Evolutionary conservation across 768 basidiomycete species (phyloP).

Genomic region (Leccinum rimulosum): DNA sequence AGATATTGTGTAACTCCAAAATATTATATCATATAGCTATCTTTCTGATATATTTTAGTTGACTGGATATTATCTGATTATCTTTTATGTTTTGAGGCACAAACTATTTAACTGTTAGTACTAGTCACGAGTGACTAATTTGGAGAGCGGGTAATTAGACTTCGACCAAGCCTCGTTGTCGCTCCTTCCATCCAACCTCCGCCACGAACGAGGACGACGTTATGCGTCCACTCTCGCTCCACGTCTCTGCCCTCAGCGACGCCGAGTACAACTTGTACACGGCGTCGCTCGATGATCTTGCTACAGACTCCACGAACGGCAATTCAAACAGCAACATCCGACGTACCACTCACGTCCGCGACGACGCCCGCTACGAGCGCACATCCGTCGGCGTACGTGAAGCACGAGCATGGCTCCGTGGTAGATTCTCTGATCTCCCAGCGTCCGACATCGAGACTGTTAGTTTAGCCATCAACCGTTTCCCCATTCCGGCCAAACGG

Average conservation of each 20-base stretch:
- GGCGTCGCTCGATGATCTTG: slow-evolving; percentile 52
- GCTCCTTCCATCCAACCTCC: not conserved
- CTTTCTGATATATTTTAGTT: no score
- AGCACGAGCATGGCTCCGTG: slow-evolving; percentile 71
- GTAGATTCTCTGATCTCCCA: slow-evolving; percentile 58
- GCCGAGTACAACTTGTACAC: slow-evolving; percentile 71
- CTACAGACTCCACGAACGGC: slow-evolving; percentile 34
- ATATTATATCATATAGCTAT: no score
- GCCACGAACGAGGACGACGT: slow-evolving; percentile 5
- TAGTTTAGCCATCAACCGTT: slow-evolving; percentile 21
- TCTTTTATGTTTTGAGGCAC: no score
- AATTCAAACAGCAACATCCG: not conserved
- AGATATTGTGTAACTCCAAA: no score
- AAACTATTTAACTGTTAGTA: no score
- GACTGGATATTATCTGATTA: no score
- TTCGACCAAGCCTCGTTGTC: not conserved
- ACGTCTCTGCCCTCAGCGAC: slow-evolving; percentile 75
- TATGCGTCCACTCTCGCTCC: slow-evolving; percentile 67
- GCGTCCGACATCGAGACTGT: slow-evolving; percentile 59
- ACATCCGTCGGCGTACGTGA: slow-evolving; percentile 59
- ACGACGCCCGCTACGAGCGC: slow-evolving; percentile 54
- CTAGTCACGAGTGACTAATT: no score
- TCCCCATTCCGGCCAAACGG: not conserved
- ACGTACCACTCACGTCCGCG: slow-evolving; percentile 13
- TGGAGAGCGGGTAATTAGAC: no score